Conservation (phyloP, 2,329 filamentous ascomycete species). For the Arthroderma uncinatum region DNA sequence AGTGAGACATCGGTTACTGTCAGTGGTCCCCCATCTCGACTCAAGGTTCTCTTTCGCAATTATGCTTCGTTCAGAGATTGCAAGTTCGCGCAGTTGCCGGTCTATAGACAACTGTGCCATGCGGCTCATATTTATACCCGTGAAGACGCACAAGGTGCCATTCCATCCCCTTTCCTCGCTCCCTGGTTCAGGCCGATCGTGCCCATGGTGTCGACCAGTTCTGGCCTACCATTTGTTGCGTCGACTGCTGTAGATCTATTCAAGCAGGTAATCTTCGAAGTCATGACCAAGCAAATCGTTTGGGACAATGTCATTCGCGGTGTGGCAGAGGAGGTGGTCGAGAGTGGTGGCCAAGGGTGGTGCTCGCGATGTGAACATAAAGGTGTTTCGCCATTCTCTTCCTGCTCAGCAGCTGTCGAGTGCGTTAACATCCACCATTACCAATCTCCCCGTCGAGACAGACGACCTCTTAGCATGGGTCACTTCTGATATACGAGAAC, state of each 20-base stretch:
- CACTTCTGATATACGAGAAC: neutral
- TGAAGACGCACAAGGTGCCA: conserved; percentile 12
- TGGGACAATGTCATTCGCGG: conserved; percentile 18
- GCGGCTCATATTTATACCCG: conserved; percentile 39
- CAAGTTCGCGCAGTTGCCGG: conserved; percentile 18
- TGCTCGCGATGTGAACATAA: conserved; percentile 15
- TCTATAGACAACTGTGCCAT: conserved; percentile 24
- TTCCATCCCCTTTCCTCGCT: conserved; percentile 4
- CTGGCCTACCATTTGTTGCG: conserved; percentile 13
- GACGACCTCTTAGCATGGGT: neutral
- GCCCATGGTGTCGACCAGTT: conserved; percentile 15
- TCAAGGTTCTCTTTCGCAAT: conserved; percentile 17
- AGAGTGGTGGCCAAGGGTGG: conserved; percentile 10
- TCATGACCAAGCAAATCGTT: conserved; percentile 16
- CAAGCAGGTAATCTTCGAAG: conserved; percentile 15
- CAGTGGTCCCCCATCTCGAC: conserved; percentile 20
- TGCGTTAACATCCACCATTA: conserved; percentile 9
- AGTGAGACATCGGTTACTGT: conserved; percentile 17
- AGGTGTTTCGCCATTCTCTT: conserved; percentile 22
- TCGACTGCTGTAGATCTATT: conserved; percentile 14
- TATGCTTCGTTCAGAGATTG: conserved; percentile 17
- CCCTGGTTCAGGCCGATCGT: neutral
- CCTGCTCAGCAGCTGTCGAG: conserved; percentile 20
- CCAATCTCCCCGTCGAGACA: too few species aligned
- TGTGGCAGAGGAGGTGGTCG: conserved; percentile 17